Conservation (phyloP, 805 yeast genomes). For the Helenozyma rhizophorensis region DNA sequence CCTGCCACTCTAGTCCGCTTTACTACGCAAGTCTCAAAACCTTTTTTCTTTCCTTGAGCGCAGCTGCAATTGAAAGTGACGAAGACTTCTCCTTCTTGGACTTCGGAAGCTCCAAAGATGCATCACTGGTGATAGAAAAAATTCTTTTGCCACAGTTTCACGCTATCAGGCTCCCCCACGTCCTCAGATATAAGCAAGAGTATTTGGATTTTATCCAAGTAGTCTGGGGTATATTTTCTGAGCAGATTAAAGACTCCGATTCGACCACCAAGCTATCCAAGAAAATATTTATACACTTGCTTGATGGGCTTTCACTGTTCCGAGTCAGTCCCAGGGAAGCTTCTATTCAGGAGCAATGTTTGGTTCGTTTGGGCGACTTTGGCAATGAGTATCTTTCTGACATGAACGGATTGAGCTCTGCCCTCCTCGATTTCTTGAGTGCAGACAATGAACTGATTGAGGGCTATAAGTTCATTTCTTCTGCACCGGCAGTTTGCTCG, state of each 20-base stretch:
- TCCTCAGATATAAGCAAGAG: constrained; percentile 14
- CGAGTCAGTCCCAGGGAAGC: constrained; percentile 3
- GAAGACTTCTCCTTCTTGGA: constrained; percentile 18
- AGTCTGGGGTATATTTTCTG: constrained; percentile 12
- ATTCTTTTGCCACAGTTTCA: constrained; percentile 14
- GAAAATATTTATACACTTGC: constrained; percentile 3
- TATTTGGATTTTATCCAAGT: constrained; percentile 19
- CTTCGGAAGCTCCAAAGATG: constrained; percentile 17
- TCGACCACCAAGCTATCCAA: constrained; percentile 3
- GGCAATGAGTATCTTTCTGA: neutral
- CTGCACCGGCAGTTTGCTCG: too few relatives aligned
- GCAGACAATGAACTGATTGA: neutral
- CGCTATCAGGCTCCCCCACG: constrained; percentile 13
- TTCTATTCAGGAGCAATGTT: neutral
- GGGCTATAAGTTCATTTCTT: neutral
- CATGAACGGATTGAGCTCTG: neutral
- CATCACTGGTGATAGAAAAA: constrained; percentile 14
- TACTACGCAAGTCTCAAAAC: constrained; percentile 37
- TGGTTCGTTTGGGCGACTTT: constrained; percentile 4
- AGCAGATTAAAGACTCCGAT: neutral
- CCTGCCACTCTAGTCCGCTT: constrained; percentile 46
- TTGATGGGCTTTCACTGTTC: constrained; percentile 8
- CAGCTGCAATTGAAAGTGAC: constrained; percentile 4
- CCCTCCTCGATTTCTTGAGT: too few relatives aligned
- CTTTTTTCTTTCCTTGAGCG: constrained; percentile 18